A percentile compares a stretch with the other conserved stretches of the same genome.
Evolutionary conservation across 306 rosid species (phyloP).

Genomic region (Sphenostylis stenocarpa): DNA sequence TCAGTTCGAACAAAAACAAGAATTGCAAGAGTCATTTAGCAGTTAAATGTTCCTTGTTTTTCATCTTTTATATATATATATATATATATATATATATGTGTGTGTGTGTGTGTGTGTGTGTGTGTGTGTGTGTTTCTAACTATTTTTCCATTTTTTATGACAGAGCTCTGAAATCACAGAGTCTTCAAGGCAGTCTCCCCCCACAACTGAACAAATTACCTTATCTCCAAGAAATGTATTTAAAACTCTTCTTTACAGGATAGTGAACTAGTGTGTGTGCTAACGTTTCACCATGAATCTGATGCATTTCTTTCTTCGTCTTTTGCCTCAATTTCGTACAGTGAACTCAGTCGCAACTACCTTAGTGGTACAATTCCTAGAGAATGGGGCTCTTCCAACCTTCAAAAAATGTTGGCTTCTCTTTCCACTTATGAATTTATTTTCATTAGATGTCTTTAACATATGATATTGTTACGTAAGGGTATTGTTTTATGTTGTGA

Average conservation of each 20-base stretch:
- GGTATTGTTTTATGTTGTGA: neutral
- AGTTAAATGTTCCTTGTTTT: neutral
- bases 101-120: too few species aligned
- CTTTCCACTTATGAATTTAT: neutral
- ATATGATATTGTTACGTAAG: neutral
- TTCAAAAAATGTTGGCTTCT: neutral
- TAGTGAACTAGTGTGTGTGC: neutral
- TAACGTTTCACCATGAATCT: neutral
- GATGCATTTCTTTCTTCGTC: neutral
- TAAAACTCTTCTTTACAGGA: neutral
- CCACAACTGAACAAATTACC: conserved; percentile 34
- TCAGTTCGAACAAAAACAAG: too few species aligned
- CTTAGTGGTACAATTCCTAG: conserved; percentile 49
- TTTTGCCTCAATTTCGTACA: neutral
- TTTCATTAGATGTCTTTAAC: neutral
- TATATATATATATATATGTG: too few species aligned
- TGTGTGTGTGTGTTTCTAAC: neutral
- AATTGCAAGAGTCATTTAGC: too few species aligned
- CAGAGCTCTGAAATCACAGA: conserved; percentile 40
- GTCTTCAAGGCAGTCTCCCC: conserved; percentile 51
- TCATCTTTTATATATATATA: neutral
- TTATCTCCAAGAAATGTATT: conserved; percentile 45
- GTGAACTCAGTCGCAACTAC: conserved; percentile 51
- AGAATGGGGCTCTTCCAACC: conserved; percentile 43
- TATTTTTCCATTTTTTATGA: neutral